Conservation (phyloP, 2,329 filamentous ascomycete species). For the Alternaria arborescens region DNA sequence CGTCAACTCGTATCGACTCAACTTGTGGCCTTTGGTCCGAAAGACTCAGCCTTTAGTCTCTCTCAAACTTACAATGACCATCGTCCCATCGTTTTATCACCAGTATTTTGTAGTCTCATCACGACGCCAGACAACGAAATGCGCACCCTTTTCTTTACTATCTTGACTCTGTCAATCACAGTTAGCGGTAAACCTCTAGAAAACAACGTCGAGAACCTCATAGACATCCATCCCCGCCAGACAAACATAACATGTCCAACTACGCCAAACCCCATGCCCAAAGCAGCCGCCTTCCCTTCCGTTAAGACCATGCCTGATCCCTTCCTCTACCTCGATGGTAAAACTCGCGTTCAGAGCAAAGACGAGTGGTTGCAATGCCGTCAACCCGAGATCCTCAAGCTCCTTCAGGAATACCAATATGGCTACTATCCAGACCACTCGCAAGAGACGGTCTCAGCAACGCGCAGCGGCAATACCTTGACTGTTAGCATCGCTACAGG, state of each 20-base stretch:
- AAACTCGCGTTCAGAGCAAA: slow-evolving; percentile 54
- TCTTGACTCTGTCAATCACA: slow-evolving; percentile 15
- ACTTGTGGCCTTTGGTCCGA: not conserved
- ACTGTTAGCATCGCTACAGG: slow-evolving; percentile 55
- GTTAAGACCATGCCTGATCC: slow-evolving; percentile 55
- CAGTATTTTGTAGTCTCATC: not conserved
- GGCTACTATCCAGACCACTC: slow-evolving; percentile 62
- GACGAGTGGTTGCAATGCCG: slow-evolving; percentile 61
- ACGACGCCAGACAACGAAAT: slow-evolving; percentile 1
- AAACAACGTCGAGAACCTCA: slow-evolving; percentile 5
- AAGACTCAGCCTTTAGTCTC: not conserved
- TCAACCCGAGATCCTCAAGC: slow-evolving; percentile 60
- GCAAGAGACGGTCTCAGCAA: slow-evolving; percentile 58
- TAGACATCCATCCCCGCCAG: slow-evolving; percentile 29
- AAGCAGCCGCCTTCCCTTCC: slow-evolving; percentile 30
- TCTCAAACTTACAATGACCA: fast-evolving
- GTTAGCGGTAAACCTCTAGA: slow-evolving; percentile 19
- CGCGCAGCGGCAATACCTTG: slow-evolving; percentile 56
- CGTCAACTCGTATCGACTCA: not conserved
- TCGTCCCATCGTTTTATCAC: not conserved
- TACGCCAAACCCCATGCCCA: slow-evolving; percentile 40
- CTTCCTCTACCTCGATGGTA: slow-evolving; percentile 56
- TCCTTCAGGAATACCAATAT: slow-evolving; percentile 62
- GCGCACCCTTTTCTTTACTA: slow-evolving; percentile 16
- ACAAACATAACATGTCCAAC: slow-evolving; percentile 36